phyloP scores from a whole-genome alignment of 2,329 filamentous ascomycete species.

The Penicillium brasilianum region DNA sequence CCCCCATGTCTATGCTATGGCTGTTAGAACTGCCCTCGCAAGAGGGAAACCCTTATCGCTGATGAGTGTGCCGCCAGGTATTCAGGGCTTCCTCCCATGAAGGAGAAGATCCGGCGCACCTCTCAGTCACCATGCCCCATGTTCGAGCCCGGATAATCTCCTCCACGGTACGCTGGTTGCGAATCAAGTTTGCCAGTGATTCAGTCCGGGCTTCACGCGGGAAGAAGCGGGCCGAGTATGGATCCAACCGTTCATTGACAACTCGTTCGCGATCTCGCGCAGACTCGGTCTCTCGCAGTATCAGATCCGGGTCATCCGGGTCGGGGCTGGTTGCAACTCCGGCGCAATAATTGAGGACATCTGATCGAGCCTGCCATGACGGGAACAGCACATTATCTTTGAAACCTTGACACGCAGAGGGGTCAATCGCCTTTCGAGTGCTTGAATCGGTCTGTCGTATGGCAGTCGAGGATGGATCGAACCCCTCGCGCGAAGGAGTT shows the following conservation, averaged over 20 bases:
- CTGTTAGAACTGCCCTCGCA: not conserved
- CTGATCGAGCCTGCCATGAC: slow-evolving; percentile 80
- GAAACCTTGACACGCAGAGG: slow-evolving; percentile 70
- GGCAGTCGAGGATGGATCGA: slow-evolving; percentile 79
- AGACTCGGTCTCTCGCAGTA: slow-evolving; percentile 71
- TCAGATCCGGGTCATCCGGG: slow-evolving; percentile 79
- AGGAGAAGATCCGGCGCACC: slow-evolving; percentile 67
- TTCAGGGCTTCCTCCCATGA: slow-evolving; percentile 70
- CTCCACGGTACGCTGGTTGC: slow-evolving; percentile 74
- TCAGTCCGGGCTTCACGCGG: slow-evolving; percentile 76
- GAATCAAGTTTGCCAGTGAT: slow-evolving; percentile 71
- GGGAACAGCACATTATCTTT: slow-evolving; percentile 81
- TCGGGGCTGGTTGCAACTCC: slow-evolving; percentile 86
- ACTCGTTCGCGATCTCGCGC: slow-evolving; percentile 72
- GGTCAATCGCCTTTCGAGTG: slow-evolving; percentile 60
- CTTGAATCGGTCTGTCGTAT: slow-evolving; percentile 60
- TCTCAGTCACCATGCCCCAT: slow-evolving; percentile 77
- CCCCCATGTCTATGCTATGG: slow-evolving; percentile 2
- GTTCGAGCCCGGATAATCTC: slow-evolving; percentile 79
- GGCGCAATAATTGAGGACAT: slow-evolving; percentile 87
- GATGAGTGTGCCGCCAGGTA: slow-evolving; percentile 60
- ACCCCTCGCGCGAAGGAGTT: slow-evolving; percentile 72
- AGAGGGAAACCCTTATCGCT: slow-evolving; percentile 18
- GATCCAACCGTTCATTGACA: slow-evolving; percentile 87
- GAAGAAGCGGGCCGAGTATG: slow-evolving; percentile 87